Evolutionary conservation across 2,329 filamentous ascomycete species (phyloP), one percentile per base, ranked within the genome.

Genomic region (Scytalidium lignicola): DNA sequence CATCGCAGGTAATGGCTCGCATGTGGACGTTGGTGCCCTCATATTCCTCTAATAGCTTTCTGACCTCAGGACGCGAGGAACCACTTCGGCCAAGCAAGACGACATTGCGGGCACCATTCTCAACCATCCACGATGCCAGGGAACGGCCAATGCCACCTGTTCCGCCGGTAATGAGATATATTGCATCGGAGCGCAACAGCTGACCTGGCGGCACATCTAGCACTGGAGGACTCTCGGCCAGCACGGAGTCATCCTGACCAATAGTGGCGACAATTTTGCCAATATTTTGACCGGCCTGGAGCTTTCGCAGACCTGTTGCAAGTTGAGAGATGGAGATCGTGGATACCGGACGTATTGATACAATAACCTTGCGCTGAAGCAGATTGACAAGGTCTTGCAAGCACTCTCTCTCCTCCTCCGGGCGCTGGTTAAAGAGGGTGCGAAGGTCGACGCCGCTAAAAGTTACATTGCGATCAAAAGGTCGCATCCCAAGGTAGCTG

Each of bases 151-250:
- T 21, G 22, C 57, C 59, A 10, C 52, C 52, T 2, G 60, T 47
- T 13, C 59, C 53, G 10, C 59, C 57, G 7, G 58, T 51, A 20
- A 61, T 51, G 4, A 61, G 41, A 42, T 59, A 60, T 1, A 53
- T 54, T 6, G 21, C 48, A 46, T 59, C 47, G 2, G 29, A 10
- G 17, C 23, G 23, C 6, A 26, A 10, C 23, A 26, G 23, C 23
- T 26, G 23, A 10, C 10, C 23, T 5, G 23, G 5, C 23, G 6
- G 10, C 10, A 10, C 23, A 10, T 10, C 23, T 10, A 10, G 10
- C 6, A 26, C 6, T 6, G 23, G 23, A 26, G 10, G 23, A 6
- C 6, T 26, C 23, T 26, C 23, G 6, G 23, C 23, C 23, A 26
- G 10, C 23, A 22, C 26, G 15, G 41, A 40, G 23, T 47, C 45